A percentile compares a stretch with the other conserved stretches of the same genome.
phyloP scores from a whole-genome alignment of 345 rosid genomes.

The Citrus inodora region DNA sequence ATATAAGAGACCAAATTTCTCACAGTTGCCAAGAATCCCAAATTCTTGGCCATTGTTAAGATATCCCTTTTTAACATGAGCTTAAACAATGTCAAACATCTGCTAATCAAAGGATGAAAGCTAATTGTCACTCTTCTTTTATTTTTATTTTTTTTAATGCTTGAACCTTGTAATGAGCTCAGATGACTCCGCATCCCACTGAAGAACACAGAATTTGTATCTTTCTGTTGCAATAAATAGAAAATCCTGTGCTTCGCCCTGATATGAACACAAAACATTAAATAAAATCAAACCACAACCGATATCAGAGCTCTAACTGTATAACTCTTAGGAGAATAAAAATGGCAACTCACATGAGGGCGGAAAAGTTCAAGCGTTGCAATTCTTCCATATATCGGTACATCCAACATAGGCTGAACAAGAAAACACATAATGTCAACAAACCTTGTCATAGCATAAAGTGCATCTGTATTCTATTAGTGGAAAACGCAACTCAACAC shows the following conservation, averaged over 20 bases:
- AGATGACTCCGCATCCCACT: constrained; percentile 80
- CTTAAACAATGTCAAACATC: neutral
- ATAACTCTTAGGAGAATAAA: neutral
- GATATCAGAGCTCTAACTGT: neutral
- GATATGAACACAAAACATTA: constrained; percentile 18
- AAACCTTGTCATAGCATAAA: neutral
- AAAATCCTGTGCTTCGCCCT: constrained; percentile 91
- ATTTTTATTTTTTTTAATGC: neutral
- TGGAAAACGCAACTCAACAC: neutral
- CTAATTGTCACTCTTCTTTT: neutral
- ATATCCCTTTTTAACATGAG: neutral
- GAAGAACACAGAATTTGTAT: constrained; percentile 89
- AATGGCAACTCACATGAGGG: constrained; percentile 69
- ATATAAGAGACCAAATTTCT: neutral
- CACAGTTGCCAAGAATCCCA: neutral
- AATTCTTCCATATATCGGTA: constrained; percentile 93
- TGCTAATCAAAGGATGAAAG: neutral
- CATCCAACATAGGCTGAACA: constrained; percentile 83
- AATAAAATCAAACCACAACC: neutral
- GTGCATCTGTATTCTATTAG: neutral
- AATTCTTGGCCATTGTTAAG: neutral
- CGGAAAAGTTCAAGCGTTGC: constrained; percentile 89
- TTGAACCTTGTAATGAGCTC: constrained; percentile 84
- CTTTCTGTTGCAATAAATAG: constrained; percentile 88
- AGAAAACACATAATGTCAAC: neutral